Conservation (phyloP, 306 rosid genomes). For the Carpinus viminea region DNA sequence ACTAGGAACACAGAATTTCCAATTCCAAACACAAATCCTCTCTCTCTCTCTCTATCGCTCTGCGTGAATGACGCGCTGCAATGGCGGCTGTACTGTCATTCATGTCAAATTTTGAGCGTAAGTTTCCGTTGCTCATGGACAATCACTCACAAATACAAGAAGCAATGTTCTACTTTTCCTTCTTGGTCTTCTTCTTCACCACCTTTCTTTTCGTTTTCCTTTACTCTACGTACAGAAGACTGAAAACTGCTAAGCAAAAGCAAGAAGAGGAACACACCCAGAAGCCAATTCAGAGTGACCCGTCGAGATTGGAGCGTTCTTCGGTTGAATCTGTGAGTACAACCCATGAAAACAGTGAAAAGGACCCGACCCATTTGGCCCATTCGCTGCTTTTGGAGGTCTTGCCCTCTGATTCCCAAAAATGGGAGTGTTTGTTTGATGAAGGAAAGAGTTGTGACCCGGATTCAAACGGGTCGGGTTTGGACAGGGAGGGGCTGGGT, state of each 20-base stretch:
- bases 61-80: slow-evolving; percentile 24
- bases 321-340: slow-evolving; percentile 13
- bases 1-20: not conserved
- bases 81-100: slow-evolving; percentile 47
- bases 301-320: slow-evolving; percentile 17
- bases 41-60: not conserved
- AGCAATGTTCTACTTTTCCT: slow-evolving; percentile 39
- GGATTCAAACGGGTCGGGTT: slow-evolving; percentile 21
- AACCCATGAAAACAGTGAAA: slow-evolving; percentile 17
- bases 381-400: slow-evolving; percentile 46
- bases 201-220: slow-evolving; percentile 36
- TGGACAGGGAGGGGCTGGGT: slow-evolving; percentile 18
- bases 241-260: slow-evolving; percentile 23
- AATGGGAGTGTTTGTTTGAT: slow-evolving; percentile 49
- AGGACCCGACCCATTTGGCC: slow-evolving; percentile 37
- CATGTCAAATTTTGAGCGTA: slow-evolving; percentile 23
- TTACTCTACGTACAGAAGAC: slow-evolving; percentile 33
- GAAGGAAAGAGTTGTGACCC: slow-evolving; percentile 23
- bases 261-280: slow-evolving; percentile 27
- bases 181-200: slow-evolving; percentile 28
- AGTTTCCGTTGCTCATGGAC: slow-evolving; percentile 24
- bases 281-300: slow-evolving; percentile 27
- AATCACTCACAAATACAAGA: slow-evolving; percentile 25
- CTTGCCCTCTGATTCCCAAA: slow-evolving; percentile 51
- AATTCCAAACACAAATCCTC: not conserved